These are phyloP conservation scores for Asterella californica DNA, from an alignment of 225 moss, liverwort and hornwort genomes.

Conservation along the genomic window DNA sequence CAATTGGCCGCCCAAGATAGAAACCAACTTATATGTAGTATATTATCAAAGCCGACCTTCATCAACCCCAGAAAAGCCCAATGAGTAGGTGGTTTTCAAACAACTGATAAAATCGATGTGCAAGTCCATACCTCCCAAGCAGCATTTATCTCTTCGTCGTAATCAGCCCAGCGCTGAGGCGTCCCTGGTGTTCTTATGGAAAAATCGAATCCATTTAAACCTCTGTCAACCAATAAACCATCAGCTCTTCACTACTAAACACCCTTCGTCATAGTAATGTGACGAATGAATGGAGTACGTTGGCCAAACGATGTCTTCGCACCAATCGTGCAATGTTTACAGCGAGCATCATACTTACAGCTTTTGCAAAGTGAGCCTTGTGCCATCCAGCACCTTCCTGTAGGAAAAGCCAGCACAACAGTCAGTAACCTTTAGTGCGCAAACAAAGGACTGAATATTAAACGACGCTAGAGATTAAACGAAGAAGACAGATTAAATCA, in stretches of 20 bases:
- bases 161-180: conserved; percentile 73
- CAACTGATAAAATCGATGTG: not conserved
- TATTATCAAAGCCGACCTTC: not conserved
- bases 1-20: not conserved
- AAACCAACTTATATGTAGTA: not conserved
- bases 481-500: not conserved
- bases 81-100: not conserved
- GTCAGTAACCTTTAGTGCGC: not conserved
- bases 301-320: not conserved
- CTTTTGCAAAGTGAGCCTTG: conserved; percentile 79
- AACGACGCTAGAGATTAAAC: not conserved
- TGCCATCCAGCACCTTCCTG: conserved; percentile 81
- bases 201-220: conserved; percentile 60
- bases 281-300: not conserved
- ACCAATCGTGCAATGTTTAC: not conserved
- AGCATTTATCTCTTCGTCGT: conserved; percentile 64
- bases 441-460: not conserved
- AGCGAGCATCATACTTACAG: conserved; percentile 41
- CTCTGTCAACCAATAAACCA: conserved; percentile 33
- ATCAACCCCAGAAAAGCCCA: no score
- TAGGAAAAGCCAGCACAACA: not conserved
- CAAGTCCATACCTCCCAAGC: conserved; percentile 64
- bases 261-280: not conserved
- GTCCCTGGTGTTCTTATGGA: conserved; percentile 86
- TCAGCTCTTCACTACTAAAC: not conserved